Percentiles rank a stretch among this genome's conserved stretches.
Evolutionary conservation across 169 alveolate species (phyloP).

Genomic region (Sarcocystis neurona): DNA sequence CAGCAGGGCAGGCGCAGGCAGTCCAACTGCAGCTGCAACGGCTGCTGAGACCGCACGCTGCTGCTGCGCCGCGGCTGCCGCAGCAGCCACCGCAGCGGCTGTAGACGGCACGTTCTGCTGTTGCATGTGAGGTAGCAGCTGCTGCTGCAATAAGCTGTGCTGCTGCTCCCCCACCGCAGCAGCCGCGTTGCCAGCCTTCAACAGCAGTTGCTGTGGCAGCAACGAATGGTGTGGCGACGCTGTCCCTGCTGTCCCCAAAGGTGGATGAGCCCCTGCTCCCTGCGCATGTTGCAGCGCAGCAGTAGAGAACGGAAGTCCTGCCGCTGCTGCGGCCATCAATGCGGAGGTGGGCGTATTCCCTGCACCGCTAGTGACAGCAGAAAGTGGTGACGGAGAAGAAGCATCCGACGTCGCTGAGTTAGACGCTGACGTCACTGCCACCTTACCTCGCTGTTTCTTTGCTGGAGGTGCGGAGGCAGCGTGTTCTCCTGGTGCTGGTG

Average conservation of each 20-base stretch:
- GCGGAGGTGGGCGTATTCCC: neutral
- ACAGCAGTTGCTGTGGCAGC: slow-evolving; percentile 49
- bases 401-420: neutral
- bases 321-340: neutral
- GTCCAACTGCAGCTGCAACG: slow-evolving; percentile 59
- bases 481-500: slow-evolving; percentile 37
- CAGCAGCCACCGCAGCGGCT: neutral
- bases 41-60: slow-evolving; percentile 43
- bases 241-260: slow-evolving; percentile 53
- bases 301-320: slow-evolving; percentile 27
- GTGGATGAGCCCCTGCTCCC: slow-evolving; percentile 37
- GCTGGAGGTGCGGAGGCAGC: slow-evolving; percentile 22
- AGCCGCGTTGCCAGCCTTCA: slow-evolving; percentile 39
- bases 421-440: neutral
- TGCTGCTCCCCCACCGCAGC: slow-evolving; percentile 47
- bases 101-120: neutral
- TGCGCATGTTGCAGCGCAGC: slow-evolving; percentile 12
- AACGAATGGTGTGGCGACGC: slow-evolving; percentile 2
- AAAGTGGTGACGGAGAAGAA: neutral
- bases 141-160: slow-evolving; percentile 44
- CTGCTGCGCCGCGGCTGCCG: slow-evolving; percentile 16
- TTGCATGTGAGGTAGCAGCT: slow-evolving; percentile 32
- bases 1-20: slow-evolving; percentile 45
- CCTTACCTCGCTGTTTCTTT: slow-evolving; percentile 30
- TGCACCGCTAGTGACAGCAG: neutral